Base-by-base conservation (phyloP, 805 yeast genomes). In the Sugiyamaella americana region DNA sequence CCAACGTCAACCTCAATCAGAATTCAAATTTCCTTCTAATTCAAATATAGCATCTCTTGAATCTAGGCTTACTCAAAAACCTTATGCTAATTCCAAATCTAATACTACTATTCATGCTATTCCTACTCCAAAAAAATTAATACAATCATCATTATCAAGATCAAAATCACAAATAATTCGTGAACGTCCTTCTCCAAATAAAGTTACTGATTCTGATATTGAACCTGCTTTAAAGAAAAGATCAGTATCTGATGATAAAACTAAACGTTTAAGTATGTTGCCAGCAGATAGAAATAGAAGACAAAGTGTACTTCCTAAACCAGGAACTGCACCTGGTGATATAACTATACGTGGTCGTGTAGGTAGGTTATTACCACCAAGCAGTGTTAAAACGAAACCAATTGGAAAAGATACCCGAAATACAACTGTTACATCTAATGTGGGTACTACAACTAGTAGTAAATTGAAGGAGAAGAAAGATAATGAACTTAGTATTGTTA, bases 401-500 rank as follows among this genome's bases (percentile, higher is more conserved):
- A 13, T 8, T 13, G 32, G 8, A 8, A 8, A 8, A 8, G 32
- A 13, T 13, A 26, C 32, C 8, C 8, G 11, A 8, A 26, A 26
- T 13, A 26, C 8, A 8, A 8, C 8, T 13, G 13, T 8, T 26
- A 8, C 32, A 13, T 8, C 32, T 8, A 8, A 26, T 8, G 32
- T 13, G 13, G 11, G 13, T 8, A 26, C 32, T 8, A 26, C 8
- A 26, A 26, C 32, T 13, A 26, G 13, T 13, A 26, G 32, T 13
- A 8, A 26, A 26, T 8, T 13, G 8, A 8, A 26, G 20, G 20
- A 30, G 18, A 44, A n/a, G 16, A 32, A 22, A 17, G 16, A 40
- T 11, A 48, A 40, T 19, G 30, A 42, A 5, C 32, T 39, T 20
- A 42, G 46, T 20, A n/a, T 42, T 4, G 23, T 42, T 2, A 47